These are phyloP conservation scores for Fremontodendron californicum DNA, from an alignment of 345 rosid species.

Conservation along the genomic window DNA sequence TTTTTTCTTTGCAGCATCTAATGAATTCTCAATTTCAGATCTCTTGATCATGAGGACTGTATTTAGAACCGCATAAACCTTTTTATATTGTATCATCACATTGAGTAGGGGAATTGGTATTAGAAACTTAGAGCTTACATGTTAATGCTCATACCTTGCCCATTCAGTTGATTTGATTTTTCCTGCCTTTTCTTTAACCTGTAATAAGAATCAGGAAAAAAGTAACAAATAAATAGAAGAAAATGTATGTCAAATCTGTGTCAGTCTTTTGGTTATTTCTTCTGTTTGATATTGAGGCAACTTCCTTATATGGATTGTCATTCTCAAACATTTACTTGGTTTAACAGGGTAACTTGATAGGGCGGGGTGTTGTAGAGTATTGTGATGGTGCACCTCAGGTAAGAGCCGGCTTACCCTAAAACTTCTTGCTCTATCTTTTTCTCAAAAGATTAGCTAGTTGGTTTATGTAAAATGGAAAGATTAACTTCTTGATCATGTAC, in stretches of 20 bases:
- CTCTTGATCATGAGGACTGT: too few relatives aligned
- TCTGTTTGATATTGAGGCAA: background rate
- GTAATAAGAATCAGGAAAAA: too few relatives aligned
- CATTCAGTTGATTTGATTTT: too few relatives aligned
- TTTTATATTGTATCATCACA: background rate
- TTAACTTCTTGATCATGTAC: background rate
- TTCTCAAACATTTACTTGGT: background rate
- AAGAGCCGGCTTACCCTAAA: conserved; percentile 14
- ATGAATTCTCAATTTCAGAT: background rate
- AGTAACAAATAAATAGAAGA: too few relatives aligned
- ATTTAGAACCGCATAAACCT: background rate
- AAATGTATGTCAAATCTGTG: background rate
- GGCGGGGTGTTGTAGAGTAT: conserved; percentile 77
- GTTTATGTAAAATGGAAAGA: background rate
- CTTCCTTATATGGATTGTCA: background rate
- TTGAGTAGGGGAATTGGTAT: background rate
- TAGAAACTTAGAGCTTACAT: conserved; percentile 10
- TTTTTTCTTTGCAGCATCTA: background rate
- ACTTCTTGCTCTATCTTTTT: background rate
- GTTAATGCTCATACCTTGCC: too few relatives aligned
- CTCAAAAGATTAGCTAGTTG: background rate
- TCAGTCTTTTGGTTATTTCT: background rate
- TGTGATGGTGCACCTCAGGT: conserved; percentile 87
- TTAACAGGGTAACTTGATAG: conserved; percentile 87
- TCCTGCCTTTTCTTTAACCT: too few relatives aligned